phyloP scores from a whole-genome alignment of 2,329 filamentous ascomycete species.

The Dothiorella sarmentorum region DNA sequence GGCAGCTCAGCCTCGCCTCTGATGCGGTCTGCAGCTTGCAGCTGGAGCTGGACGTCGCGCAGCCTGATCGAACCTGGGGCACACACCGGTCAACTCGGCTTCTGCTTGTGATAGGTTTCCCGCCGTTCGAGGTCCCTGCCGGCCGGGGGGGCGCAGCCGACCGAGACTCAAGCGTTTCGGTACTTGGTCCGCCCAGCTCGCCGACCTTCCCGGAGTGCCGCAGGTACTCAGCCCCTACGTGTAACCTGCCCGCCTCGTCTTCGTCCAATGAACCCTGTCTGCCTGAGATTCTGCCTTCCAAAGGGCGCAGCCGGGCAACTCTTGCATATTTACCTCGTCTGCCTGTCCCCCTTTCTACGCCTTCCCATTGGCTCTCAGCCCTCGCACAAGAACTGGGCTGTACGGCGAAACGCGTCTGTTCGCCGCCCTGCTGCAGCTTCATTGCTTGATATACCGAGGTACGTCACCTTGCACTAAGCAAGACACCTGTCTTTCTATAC shows the following conservation, averaged over 20 bases:
- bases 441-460: not conserved
- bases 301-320: not conserved
- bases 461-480: not conserved
- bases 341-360: not conserved
- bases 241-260: not conserved
- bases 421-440: not conserved
- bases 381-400: not conserved
- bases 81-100: slow-evolving; percentile 5
- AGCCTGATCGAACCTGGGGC: not conserved
- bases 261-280: not conserved
- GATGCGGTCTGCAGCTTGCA: no score
- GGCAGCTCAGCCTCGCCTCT: slow-evolving; percentile 1
- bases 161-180: not conserved
- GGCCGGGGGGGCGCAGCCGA: not conserved
- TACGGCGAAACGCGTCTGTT: not conserved
- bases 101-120: not conserved
- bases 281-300: not conserved
- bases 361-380: not conserved
- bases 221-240: slow-evolving; percentile 11
- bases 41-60: not conserved
- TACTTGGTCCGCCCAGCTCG: not conserved
- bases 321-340: not conserved
- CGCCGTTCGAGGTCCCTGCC: not conserved
- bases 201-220: not conserved
- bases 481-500: not conserved